Evolutionary conservation across 1,139 yeast species (phyloP).

Genomic region (Yamadazyma friedrichii): DNA sequence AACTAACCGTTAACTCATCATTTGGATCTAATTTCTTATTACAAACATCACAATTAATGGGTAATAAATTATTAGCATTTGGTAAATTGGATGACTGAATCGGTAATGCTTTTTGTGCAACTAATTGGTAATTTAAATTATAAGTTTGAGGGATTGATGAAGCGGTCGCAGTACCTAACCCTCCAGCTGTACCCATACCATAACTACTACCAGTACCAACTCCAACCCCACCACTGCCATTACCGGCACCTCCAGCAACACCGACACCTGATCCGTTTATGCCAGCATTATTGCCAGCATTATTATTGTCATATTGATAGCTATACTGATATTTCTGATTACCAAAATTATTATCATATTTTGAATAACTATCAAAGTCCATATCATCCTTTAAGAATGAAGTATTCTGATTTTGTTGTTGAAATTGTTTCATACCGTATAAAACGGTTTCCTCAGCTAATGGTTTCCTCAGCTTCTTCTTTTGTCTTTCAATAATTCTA

Average conservation of each 20-base stretch:
- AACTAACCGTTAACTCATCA: slow-evolving; percentile 24
- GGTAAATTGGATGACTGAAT: slow-evolving; percentile 17
- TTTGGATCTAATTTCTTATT: slow-evolving; percentile 20
- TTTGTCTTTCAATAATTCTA: slow-evolving; percentile 53
- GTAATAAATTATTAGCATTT: slow-evolving; percentile 6
- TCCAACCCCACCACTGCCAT: slow-evolving; percentile 2
- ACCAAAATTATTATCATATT: slow-evolving; percentile 11
- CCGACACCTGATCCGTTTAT: not conserved
- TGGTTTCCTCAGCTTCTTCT: slow-evolving; percentile 46
- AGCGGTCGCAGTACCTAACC: slow-evolving; percentile 11
- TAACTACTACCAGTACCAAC: slow-evolving; percentile 12
- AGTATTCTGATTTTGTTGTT: slow-evolving; percentile 40
- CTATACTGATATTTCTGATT: slow-evolving; percentile 15
- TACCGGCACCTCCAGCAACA: not conserved
- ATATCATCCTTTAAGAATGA: slow-evolving; percentile 42
- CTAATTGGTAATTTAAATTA: slow-evolving; percentile 17
- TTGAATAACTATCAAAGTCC: slow-evolving; percentile 11
- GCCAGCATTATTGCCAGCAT: not conserved
- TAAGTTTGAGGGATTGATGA: slow-evolving; percentile 14
- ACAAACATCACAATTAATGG: slow-evolving; percentile 29
- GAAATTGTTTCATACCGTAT: slow-evolving; percentile 48
- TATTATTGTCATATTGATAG: slow-evolving; percentile 14
- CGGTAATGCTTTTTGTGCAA: slow-evolving; percentile 19
- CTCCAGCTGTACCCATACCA: slow-evolving; percentile 1
- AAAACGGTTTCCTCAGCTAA: slow-evolving; percentile 51